Conservation (phyloP, 192 early-diverging fungal species). For the Umbelopsis ramanniana region DNA sequence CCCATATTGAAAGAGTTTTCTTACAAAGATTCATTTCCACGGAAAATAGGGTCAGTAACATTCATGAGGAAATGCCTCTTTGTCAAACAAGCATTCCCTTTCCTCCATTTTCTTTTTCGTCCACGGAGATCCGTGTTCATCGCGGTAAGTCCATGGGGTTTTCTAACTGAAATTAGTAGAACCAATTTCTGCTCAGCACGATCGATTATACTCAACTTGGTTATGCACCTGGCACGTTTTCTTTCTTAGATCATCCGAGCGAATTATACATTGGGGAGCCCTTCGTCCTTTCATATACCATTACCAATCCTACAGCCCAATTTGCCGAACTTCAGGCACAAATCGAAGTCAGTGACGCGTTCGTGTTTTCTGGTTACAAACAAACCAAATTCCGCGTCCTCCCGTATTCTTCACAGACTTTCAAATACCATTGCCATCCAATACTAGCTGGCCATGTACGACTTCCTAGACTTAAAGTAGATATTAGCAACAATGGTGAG, state of each 20-base stretch:
- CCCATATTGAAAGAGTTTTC: not conserved
- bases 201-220: not conserved
- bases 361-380: constrained; percentile 79
- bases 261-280: constrained; percentile 56
- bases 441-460: constrained; percentile 58
- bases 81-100: constrained; percentile 37
- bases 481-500: not conserved
- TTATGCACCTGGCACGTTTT: not conserved
- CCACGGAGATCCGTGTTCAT: constrained; percentile 39
- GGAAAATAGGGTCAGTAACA: constrained; percentile 13
- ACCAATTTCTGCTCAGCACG: not conserved
- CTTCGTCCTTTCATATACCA: constrained; percentile 61
- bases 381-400: constrained; percentile 59
- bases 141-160: constrained; percentile 35
- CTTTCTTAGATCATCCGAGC: constrained; percentile 60
- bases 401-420: constrained; percentile 50
- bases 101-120: constrained; percentile 38
- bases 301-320: constrained; percentile 64
- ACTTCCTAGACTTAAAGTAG: constrained; percentile 59
- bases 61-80: constrained; percentile 25
- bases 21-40: constrained; percentile 17
- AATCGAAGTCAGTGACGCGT: constrained; percentile 71
- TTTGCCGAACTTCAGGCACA: constrained; percentile 57
- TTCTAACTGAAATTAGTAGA: constrained; percentile 1
- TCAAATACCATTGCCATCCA: constrained; percentile 67